Base-by-base conservation (phyloP, 768 basidiomycete genomes). In the Hericium erinaceus region DNA sequence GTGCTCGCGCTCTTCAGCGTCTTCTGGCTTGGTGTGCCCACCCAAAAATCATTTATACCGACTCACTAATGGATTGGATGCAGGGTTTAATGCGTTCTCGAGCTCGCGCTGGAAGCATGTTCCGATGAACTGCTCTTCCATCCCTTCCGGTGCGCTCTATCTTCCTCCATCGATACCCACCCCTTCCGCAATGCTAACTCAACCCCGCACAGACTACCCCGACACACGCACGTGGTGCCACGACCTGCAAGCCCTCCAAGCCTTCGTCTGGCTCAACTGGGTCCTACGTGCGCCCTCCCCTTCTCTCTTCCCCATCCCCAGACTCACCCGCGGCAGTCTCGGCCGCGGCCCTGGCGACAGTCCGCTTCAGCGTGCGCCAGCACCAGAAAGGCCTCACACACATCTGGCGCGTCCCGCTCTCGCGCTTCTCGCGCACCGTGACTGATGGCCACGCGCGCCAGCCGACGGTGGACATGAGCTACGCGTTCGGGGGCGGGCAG, bases 251-350 rank as follows among this genome's bases (percentile, higher is more conserved):
- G 79, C 74, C 12, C 75, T 84, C 57, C 81, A 81, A 61, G 70
- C 76, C 22, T 73, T 84, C 61, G 75, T 83, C 39, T 85, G 83
- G 82, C 68, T 83, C 48, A 77, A 80, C 65, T 83, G 80, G 70
- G 44, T 79, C 26, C 66, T 77, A 4, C 70, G 82, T 83, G 58
- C 40, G 80, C 75, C n/a, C 52, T 40, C 5, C 38, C 54, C 12
- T 11, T 2, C 6, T 13, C 48, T 7, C 20, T 24, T 7, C 2
- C 28, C 13, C 28, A 18, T 50, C 10, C 49, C 49, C 24, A 1
- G 12, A 24, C 18, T 24, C 16, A 15, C 49, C 49, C 8, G 3
- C 22, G 13, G 18, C 24, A 51, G 49, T 24, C 2, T 37, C 16
- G 12, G 7, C 16, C 28, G 22, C 49, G 15, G 11, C 49, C 1